Evolutionary conservation across 2,329 filamentous ascomycete species (phyloP).

Genomic region (Pyrenophora tritici-repentis): DNA sequence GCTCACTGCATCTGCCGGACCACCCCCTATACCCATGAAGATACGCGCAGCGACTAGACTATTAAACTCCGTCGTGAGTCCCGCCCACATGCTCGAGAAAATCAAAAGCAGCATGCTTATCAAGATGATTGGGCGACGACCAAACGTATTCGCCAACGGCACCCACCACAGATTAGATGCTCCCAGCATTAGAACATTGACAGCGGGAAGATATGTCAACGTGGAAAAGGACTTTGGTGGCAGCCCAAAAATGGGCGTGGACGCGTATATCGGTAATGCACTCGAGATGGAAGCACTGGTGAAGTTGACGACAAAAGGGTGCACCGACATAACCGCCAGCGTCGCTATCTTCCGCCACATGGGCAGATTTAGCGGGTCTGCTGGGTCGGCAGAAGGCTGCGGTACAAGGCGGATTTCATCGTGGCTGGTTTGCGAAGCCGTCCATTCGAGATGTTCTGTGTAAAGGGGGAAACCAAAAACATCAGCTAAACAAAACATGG

Average conservation of each 20-base stretch:
- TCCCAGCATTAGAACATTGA: constrained; percentile 48
- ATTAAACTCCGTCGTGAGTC: constrained; percentile 42
- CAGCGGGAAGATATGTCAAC: constrained; percentile 46
- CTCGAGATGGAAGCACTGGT: constrained; percentile 44
- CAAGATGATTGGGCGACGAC: constrained; percentile 47
- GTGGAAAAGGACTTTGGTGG: constrained; percentile 38
- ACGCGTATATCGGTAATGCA: constrained; percentile 43
- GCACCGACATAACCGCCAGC: constrained; percentile 46
- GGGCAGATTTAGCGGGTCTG: constrained; percentile 50
- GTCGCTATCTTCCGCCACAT: constrained; percentile 45
- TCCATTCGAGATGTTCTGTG: constrained; percentile 37
- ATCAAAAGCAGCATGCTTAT: constrained; percentile 41
- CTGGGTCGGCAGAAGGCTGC: constrained; percentile 46
- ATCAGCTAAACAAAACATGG: constrained; percentile 6
- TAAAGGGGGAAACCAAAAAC: not conserved
- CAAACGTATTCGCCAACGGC: constrained; percentile 49
- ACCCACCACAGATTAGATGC: constrained; percentile 50
- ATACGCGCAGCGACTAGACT: constrained; percentile 47
- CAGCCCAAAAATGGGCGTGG: constrained; percentile 37
- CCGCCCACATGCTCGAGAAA: constrained; percentile 49
- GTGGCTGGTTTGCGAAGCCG: constrained; percentile 36
- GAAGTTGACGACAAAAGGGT: constrained; percentile 47
- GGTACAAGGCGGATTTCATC: constrained; percentile 48
- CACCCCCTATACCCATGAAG: constrained; percentile 47
- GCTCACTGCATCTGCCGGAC: constrained; percentile 48